These are phyloP conservation scores for Gaeumannomyces sp. DNA, from an alignment of 2,329 filamentous ascomycete genomes.

Conservation along the genomic window DNA sequence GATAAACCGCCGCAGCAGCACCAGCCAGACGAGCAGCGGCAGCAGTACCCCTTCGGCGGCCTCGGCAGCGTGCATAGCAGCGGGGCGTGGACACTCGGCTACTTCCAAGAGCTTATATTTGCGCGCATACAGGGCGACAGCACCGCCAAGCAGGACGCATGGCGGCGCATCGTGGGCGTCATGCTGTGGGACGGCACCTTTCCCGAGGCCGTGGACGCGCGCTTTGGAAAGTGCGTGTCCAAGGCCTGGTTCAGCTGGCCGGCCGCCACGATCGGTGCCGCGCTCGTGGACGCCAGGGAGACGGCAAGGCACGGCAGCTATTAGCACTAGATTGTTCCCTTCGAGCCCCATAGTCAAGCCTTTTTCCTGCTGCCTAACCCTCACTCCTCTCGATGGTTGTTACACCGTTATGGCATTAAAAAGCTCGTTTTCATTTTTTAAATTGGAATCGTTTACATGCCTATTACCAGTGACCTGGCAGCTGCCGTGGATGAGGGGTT, in stretches of 20 bases:
- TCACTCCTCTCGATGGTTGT: no score
- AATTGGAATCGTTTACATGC: no score
- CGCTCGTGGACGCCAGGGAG: conserved; percentile 4
- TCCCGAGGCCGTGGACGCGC: conserved; percentile 16
- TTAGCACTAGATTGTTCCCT: no score
- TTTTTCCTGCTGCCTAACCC: no score
- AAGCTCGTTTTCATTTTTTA: no score
- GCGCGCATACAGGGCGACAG: conserved; percentile 8
- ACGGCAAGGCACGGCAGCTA: no score
- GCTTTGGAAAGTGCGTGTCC: conserved; percentile 14
- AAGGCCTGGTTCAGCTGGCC: conserved; percentile 21
- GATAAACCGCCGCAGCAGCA: background rate
- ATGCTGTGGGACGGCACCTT: conserved; percentile 18
- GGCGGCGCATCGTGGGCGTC: conserved; percentile 14
- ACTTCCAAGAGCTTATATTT: conserved; percentile 17
- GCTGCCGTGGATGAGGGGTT: no score
- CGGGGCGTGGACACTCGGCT: conserved; percentile 17
- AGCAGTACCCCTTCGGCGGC: conserved; percentile 13
- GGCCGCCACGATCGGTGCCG: conserved; percentile 14
- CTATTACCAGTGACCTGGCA: no score
- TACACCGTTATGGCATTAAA: no score
- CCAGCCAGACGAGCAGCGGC: background rate
- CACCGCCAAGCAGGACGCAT: conserved; percentile 8
- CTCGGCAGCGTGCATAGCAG: conserved; percentile 16
- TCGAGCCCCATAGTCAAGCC: no score